Evolutionary conservation across 2,329 filamentous ascomycete genomes (phyloP).

Genomic region (Xylariaceae sp.): DNA sequence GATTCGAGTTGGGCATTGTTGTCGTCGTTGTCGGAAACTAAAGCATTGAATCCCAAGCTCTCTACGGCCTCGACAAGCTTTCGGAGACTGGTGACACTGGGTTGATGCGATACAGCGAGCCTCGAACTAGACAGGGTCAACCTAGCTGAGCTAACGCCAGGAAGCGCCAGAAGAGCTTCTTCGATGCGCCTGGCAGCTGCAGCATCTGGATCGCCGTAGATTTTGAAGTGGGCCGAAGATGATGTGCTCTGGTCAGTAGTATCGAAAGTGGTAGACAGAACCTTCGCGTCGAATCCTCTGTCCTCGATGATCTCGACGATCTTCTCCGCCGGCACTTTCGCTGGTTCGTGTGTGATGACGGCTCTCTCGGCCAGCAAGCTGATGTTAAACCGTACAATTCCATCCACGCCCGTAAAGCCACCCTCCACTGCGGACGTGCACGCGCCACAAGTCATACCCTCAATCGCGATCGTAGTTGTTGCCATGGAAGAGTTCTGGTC

Average conservation of each 20-base stretch:
- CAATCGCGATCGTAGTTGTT: conserved; percentile 81
- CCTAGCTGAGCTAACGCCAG: conserved; percentile 69
- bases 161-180: conserved; percentile 54
- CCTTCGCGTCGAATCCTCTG: conserved; percentile 75
- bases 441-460: conserved; percentile 96
- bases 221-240: conserved; percentile 68
- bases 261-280: conserved; percentile 71
- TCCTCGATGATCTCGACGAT: conserved; percentile 84
- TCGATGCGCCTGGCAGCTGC: conserved; percentile 68
- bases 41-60: conserved; percentile 75
- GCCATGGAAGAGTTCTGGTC: conserved; percentile 42
- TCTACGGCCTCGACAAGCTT: conserved; percentile 79
- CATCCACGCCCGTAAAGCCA: conserved; percentile 71
- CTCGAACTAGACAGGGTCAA: conserved; percentile 70
- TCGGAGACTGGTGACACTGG: conserved; percentile 69
- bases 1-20: conserved; percentile 96
- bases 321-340: conserved; percentile 63
- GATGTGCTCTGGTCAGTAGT: conserved; percentile 49
- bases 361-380: conserved; percentile 89
- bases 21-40: conserved; percentile 87
- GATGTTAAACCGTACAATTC: conserved; percentile 86
- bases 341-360: conserved; percentile 75
- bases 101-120: conserved; percentile 67
- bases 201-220: conserved; percentile 75
- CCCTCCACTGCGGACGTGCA: conserved; percentile 89